A percentile compares a stretch with the other conserved stretches of the same genome.
Conservation (phyloP, 2,329 filamentous ascomycete species). For the Calonectria honghensis region DNA sequence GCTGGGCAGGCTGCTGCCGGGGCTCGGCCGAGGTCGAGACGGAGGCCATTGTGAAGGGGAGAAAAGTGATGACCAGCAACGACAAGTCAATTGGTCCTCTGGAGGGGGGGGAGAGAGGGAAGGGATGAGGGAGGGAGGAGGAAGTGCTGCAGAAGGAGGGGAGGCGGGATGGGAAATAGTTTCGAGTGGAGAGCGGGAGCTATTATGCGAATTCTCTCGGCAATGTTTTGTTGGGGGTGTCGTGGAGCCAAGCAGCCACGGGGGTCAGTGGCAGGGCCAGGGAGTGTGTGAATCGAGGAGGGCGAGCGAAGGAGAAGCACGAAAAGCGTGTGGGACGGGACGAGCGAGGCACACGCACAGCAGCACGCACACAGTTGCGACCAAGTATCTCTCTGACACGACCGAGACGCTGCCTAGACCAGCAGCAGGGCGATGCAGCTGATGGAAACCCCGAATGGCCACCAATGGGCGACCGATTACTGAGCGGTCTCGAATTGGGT, state of each 20-base stretch:
- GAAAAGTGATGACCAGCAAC: constrained; percentile 35
- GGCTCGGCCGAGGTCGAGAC: constrained; percentile 65
- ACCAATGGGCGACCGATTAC: not conserved
- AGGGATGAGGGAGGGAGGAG: constrained; percentile 30
- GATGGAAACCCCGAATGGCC: constrained; percentile 10
- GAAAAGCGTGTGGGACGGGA: constrained; percentile 22
- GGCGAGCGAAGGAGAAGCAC: constrained; percentile 6
- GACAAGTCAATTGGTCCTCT: constrained; percentile 49
- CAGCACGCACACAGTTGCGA: not conserved
- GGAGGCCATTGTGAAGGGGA: constrained; percentile 65
- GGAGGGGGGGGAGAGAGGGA: constrained; percentile 19
- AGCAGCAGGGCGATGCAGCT: constrained; percentile 12
- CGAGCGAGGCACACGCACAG: constrained; percentile 9
- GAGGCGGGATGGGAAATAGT: constrained; percentile 24
- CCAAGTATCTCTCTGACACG: not conserved
- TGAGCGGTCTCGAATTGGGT: constrained; percentile 7
- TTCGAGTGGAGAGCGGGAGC: constrained; percentile 43
- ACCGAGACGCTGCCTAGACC: constrained; percentile 16
- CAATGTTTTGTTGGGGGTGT: constrained; percentile 54
- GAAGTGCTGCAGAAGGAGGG: constrained; percentile 24
- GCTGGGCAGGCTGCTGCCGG: constrained; percentile 65
- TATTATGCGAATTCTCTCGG: constrained; percentile 46
- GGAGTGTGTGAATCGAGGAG: constrained; percentile 20
- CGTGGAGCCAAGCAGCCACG: constrained; percentile 50
- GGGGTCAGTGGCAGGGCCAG: constrained; percentile 42